These are phyloP conservation scores for Plicaturopsis crispa DNA, from an alignment of 768 basidiomycete species.

Conservation along the genomic window DNA sequence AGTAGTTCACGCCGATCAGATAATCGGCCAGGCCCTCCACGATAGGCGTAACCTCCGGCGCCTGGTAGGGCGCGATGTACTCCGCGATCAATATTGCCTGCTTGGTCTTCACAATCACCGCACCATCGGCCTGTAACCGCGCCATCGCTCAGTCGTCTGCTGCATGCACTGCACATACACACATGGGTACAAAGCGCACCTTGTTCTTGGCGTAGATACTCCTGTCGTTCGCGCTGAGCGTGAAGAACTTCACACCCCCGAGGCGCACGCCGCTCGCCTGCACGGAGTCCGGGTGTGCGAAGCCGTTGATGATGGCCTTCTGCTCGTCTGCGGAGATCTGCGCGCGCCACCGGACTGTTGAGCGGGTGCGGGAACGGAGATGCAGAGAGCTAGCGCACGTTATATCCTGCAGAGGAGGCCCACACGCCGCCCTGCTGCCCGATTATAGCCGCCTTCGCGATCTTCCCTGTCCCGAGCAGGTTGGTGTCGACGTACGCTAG, in stretches of 20 bases:
- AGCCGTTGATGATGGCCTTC: conserved; percentile 42
- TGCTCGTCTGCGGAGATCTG: conserved; percentile 66
- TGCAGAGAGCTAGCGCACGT: conserved; percentile 30
- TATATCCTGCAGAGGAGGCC: conserved; percentile 57
- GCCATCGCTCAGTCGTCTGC: conserved; percentile 1
- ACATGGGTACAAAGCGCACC: conserved; percentile 37
- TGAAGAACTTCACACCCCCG: conserved; percentile 70
- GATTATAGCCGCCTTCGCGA: conserved; percentile 72
- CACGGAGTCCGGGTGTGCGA: conserved; percentile 28
- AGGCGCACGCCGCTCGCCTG: conserved; percentile 59
- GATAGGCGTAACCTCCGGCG: conserved; percentile 53
- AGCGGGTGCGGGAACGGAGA: not conserved
- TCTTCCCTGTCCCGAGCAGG: conserved; percentile 66
- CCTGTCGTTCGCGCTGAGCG: conserved; percentile 37
- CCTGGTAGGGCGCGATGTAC: conserved; percentile 60
- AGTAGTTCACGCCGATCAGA: conserved; percentile 54
- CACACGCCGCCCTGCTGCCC: conserved; percentile 73
- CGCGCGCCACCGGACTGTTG: not conserved
- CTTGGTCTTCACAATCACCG: conserved; percentile 60
- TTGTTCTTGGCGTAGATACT: conserved; percentile 72
- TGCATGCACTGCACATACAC: conserved; percentile 1
- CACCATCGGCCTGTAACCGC: conserved; percentile 60
- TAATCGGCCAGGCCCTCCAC: conserved; percentile 76
- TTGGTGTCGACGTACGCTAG: conserved; percentile 78
- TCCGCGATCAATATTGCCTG: conserved; percentile 80